A percentile compares a stretch with the other conserved stretches of the same genome.
Conservation (phyloP, 2,329 filamentous ascomycete genomes). For the Fusarium sp. region DNA sequence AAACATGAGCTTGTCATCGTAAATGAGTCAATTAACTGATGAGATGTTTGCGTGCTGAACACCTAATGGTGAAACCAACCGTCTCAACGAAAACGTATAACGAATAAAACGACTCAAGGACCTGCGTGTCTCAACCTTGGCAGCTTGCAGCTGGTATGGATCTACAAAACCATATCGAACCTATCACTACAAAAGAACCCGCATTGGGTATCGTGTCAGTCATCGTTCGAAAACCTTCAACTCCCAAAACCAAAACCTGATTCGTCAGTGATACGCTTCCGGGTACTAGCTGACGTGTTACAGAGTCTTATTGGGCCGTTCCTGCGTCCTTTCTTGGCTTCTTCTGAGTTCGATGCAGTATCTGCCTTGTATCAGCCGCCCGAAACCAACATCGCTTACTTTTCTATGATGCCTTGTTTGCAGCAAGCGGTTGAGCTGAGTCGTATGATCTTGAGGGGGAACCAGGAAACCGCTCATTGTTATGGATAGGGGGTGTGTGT, state of each 20-base stretch:
- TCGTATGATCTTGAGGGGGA: not conserved
- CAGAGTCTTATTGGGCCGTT: not conserved
- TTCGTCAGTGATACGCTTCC: conserved; percentile 16
- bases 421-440: not conserved
- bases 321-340: not conserved
- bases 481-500: not conserved
- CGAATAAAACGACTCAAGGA: conserved; percentile 5
- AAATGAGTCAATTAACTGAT: not conserved
- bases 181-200: not conserved
- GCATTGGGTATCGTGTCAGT: conserved; percentile 19
- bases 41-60: not conserved
- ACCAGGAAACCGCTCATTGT: not conserved
- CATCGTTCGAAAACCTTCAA: conserved; percentile 1
- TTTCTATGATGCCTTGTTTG: conserved; percentile 20
- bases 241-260: not conserved
- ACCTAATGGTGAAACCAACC: not conserved
- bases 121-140: conserved; percentile 3
- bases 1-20: not conserved
- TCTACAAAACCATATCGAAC: not conserved
- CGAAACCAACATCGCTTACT: not conserved
- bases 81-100: conserved; percentile 7
- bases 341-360: not conserved
- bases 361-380: conserved; percentile 1
- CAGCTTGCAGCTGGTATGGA: conserved; percentile 18
- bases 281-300: conserved; percentile 11